Evolutionary conservation across 352 stramenopile species (phyloP), one percentile per base, ranked within the genome.

Genomic region (Pythium utonaiense): DNA sequence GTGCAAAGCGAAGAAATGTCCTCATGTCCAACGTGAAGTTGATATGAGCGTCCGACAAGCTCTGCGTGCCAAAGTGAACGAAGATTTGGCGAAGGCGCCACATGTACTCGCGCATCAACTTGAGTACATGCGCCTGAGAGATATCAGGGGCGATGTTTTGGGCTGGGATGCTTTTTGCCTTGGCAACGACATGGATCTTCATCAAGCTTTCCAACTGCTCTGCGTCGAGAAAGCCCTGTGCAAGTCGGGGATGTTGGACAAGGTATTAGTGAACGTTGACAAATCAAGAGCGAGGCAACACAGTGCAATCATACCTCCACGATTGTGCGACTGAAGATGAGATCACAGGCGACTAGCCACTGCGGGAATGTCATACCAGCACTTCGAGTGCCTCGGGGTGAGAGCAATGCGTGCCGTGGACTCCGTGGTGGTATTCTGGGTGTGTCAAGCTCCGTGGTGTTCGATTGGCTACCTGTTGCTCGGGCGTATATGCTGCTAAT

Each of bases 61-160:
- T 89, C 44, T 90, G 82, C 33, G 73, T 73, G 17, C 63, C 74
- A 45, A 92, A 90, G 25, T 92, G 82, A 13, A 72, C 85, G 59
- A 92, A 92, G 38, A 89, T 81, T 30, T 92, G 82, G 52, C 89
- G 88, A 55, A 92, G 53, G 12, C 76, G 75, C 82, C 82, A 92
- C 16, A 90, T 72, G 21, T 86, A 65, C 24, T 89, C 75, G 12
- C 65, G 78, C 22, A 92, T 54, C 17, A 92, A 71, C 55, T 88
- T 85, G 61, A 89, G 71, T 14, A 92, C 82, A 57, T 90, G 80
- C 5, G 54, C 54, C 51, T 88, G 80, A 3, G 80, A 88, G 14
- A 90, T 67, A 47, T 92, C 82, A 0, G 82, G 82, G 1, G 80
- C 82, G 9, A 92, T 65, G 14, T 82, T 78, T 44, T 90, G 80